Evolutionary conservation across 768 basidiomycete genomes (phyloP), one percentile per base, ranked within the genome.

Genomic region (Termitomyces sp.): DNA sequence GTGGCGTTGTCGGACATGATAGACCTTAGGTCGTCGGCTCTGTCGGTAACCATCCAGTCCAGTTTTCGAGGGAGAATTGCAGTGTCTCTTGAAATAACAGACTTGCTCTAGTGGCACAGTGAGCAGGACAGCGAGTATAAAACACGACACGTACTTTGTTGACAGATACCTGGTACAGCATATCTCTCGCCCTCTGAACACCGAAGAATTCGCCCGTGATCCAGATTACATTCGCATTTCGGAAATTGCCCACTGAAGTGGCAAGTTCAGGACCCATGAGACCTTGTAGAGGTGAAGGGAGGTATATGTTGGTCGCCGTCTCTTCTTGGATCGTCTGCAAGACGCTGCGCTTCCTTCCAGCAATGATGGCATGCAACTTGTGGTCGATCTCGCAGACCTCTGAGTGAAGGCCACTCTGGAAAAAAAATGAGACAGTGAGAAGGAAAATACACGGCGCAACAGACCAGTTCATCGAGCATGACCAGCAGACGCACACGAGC

Each of bases 141-240:
- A 39, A 57, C 47, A 46, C 20, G 55, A 9, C 24, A 68, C 79
- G 34, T 60, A 92, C 95, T 84, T 98, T 98, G 68, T 82, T 88
- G 58, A 87, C 76, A 6, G 95, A 91, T 20, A 93, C 79, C 70
- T 95, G 90, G 72, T 87, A 88, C 11, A 99, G 75, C 95, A 97
- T 98, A 68, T 98, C 96, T 63, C 92, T 81, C 12, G 96, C 96
- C 53, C 96, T 78, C 70, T 96, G 93, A 12, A 98, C 95, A 18
- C 92, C 92, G 63, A 98, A 96, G 70, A 96, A 97, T 72, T 98
- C 96, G 44, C 96, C 96, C 0, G 96, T 98, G 66, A 99, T 95
- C 89, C 92, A 99, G 61, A 98, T 89, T 22, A 88, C 75, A 69
- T 92, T 93, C 59, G 78, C 80, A 58, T 83, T 85, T 67, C 87